phyloP scores from a whole-genome alignment of 2,329 filamentous ascomycete species.

The Colletotrichum sp. region DNA sequence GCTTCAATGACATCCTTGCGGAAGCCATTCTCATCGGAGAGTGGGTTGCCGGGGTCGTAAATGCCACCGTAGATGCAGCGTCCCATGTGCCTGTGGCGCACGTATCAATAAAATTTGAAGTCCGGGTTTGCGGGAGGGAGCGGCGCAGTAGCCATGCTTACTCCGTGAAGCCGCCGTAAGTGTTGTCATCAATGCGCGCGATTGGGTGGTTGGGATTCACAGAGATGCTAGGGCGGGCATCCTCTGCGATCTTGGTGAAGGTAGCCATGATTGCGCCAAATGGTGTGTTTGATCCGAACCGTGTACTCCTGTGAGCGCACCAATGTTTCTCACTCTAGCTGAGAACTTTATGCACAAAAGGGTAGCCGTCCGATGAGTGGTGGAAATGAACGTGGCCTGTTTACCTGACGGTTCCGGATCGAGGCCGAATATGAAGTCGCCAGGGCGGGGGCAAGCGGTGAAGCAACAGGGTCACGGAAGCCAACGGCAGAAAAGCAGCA shows the following conservation, averaged over 20 bases:
- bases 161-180: constrained; percentile 87
- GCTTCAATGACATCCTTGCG: constrained; percentile 79
- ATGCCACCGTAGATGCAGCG: constrained; percentile 88
- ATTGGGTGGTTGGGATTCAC: constrained; percentile 69
- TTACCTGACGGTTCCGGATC: constrained; percentile 3
- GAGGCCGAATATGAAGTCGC: constrained; percentile 18
- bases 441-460: constrained; percentile 17
- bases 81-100: constrained; percentile 74
- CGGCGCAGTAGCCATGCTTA: constrained; percentile 42
- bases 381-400: constrained; percentile 8
- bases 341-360: background rate
- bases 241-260: constrained; percentile 70
- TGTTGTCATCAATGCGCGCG: constrained; percentile 78
- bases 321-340: background rate
- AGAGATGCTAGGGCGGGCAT: constrained; percentile 66
- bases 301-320: background rate
- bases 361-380: constrained; percentile 15
- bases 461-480: background rate
- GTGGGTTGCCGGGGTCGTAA: constrained; percentile 75
- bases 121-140: background rate
- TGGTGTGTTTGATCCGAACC: background rate
- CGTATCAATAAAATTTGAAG: background rate
- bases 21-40: constrained; percentile 79
- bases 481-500: constrained; percentile 10
- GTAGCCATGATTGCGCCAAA: constrained; percentile 63